Evolutionary conservation across 2,329 filamentous ascomycete genomes (phyloP).

Genomic region (Pestalotiopsis sp.): DNA sequence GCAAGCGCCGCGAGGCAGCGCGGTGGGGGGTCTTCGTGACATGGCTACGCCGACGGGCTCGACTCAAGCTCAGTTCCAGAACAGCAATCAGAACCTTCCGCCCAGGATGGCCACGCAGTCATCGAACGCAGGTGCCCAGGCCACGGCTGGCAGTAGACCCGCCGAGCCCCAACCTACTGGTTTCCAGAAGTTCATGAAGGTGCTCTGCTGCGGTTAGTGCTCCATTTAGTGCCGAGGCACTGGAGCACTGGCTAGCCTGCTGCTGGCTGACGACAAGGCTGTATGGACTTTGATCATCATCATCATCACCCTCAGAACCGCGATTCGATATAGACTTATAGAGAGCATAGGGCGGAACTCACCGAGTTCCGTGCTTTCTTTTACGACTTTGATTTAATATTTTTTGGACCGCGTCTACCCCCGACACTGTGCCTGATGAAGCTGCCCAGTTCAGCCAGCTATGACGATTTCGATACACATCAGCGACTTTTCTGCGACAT

Average conservation of each 20-base stretch:
- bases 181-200: conserved; percentile 91
- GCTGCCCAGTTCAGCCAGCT: conserved; percentile 13
- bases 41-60: conserved; percentile 84
- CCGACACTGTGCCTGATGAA: conserved; percentile 14
- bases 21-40: conserved; percentile 72
- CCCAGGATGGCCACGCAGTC: conserved; percentile 64
- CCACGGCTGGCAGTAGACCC: conserved; percentile 55
- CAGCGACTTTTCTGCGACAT: conserved; percentile 11
- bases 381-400: conserved; percentile 28
- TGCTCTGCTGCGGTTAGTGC: conserved; percentile 81
- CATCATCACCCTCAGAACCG: conserved; percentile 22
- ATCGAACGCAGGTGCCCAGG: conserved; percentile 57
- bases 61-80: conserved; percentile 95
- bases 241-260: neutral
- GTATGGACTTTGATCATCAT: neutral
- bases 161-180: conserved; percentile 77
- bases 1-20: conserved; percentile 76
- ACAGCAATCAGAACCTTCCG: conserved; percentile 86
- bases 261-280: neutral
- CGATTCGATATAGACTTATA: conserved; percentile 32
- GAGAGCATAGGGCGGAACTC: conserved; percentile 28
- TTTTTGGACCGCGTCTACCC: conserved; percentile 18
- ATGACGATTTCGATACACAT: conserved; percentile 14
- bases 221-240: neutral
- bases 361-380: conserved; percentile 9